A percentile compares a stretch with the other conserved stretches of the same genome.
Evolutionary conservation across 1,139 yeast genomes (phyloP).

Genomic region (Scheffersomyces titani): DNA sequence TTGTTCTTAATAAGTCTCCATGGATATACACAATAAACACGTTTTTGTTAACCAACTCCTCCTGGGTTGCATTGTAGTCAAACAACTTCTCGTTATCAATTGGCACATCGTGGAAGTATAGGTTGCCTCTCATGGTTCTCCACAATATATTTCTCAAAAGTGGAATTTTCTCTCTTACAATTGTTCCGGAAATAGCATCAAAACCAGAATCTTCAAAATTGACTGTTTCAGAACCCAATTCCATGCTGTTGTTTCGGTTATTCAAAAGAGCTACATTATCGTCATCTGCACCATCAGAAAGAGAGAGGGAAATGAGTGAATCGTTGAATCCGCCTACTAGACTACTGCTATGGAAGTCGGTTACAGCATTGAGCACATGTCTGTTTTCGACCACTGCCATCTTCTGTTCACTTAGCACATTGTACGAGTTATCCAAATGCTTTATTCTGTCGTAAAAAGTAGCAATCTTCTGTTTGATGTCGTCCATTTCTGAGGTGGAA

Average conservation of each 20-base stretch:
- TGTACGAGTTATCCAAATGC: slow-evolving; percentile 23
- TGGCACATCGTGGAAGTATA: slow-evolving; percentile 51
- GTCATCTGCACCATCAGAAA: slow-evolving; percentile 25
- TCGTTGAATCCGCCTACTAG: slow-evolving; percentile 3
- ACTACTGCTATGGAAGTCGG: slow-evolving; percentile 15
- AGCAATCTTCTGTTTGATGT: slow-evolving; percentile 12
- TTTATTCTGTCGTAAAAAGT: slow-evolving; percentile 18
- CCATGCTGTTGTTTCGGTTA: slow-evolving; percentile 25
- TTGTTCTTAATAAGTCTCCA: slow-evolving; percentile 68
- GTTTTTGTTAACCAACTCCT: slow-evolving; percentile 58
- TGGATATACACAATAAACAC: slow-evolving; percentile 87
- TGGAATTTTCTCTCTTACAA: slow-evolving; percentile 45
- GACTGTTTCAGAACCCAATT: slow-evolving; percentile 23
- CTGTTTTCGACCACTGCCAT: slow-evolving; percentile 19
- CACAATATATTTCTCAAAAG: slow-evolving; percentile 53
- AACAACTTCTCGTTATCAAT: slow-evolving; percentile 39
- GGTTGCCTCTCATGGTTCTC: slow-evolving; percentile 57
- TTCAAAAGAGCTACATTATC: slow-evolving; percentile 38
- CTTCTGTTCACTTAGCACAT: slow-evolving; percentile 14
- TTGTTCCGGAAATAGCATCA: slow-evolving; percentile 53
- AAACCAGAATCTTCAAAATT: slow-evolving; percentile 50
- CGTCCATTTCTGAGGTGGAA: slow-evolving; percentile 20
- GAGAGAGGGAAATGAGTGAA: slow-evolving; percentile 5
- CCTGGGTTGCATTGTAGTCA: slow-evolving; percentile 38
- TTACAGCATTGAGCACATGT: slow-evolving; percentile 18